A percentile compares a stretch with the other conserved stretches of the same genome.
Evolutionary conservation across 192 early-diverging fungal genomes (phyloP).

Genomic region (Podila verticillata): DNA sequence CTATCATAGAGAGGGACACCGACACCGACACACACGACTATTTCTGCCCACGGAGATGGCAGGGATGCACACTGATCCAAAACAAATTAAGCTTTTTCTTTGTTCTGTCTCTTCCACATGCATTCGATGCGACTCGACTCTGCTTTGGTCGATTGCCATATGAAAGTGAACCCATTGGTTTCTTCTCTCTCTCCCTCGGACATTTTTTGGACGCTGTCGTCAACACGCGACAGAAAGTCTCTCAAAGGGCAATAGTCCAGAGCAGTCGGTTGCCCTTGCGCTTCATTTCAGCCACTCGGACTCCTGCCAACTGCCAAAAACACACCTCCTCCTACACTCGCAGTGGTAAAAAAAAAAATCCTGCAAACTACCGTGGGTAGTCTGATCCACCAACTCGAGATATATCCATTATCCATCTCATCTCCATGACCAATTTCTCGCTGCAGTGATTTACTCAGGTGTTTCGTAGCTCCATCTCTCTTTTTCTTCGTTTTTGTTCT

Average conservation of each 20-base stretch:
- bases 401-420: too few species aligned
- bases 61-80: neutral
- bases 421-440: too few species aligned
- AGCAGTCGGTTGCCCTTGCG: too few species aligned
- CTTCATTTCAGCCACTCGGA: too few species aligned
- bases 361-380: too few species aligned
- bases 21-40: neutral
- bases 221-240: neutral
- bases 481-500: too few species aligned
- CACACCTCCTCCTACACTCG: too few species aligned
- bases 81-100: neutral
- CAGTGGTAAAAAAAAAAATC: too few species aligned
- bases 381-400: too few species aligned
- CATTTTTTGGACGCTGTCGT: neutral
- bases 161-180: neutral
- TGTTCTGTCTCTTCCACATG: neutral
- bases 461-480: too few species aligned
- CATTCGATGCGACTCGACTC: neutral
- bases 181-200: neutral
- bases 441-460: too few species aligned
- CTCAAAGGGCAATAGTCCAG: neutral
- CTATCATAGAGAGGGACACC: neutral
- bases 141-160: neutral
- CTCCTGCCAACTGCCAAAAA: too few species aligned
- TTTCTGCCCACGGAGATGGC: conserved; percentile 1